Base-by-base conservation (phyloP, 2,329 filamentous ascomycete species). In the Aspergillus spinulosporus region DNA sequence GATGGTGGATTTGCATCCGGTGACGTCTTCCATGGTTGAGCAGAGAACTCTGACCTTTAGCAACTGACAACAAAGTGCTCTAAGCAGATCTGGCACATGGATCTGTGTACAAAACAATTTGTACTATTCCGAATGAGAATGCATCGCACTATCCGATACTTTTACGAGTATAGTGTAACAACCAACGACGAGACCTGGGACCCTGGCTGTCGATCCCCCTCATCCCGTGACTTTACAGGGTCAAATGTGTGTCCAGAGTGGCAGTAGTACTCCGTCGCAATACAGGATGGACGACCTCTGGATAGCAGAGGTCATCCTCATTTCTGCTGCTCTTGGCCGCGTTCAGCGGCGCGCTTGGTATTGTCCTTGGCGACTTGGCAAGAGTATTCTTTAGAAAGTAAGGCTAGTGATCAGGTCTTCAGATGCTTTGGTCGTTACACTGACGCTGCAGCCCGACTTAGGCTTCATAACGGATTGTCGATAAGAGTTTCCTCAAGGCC, bases 11-110 rank as follows among this genome's bases (percentile, higher is more conserved):
- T 26, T 15, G 21, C 21, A 21, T 21, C 21, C 21, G 11, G 32
- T 50, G 36, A 50, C 48, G 48, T 42, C 28, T 43, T 51, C 49
- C 21, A 21, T 21, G 21, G 21, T 21, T 51, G 14, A 9, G 26
- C 34, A 31, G 15, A 26, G 7, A 5, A 29, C 39, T 21, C 21
- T 21, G 21, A 21, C 21, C 21, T 21, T 46, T 32, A 31, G 14
- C 3, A 26, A 42, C 39, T n/a, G 21, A 21, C 21, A 21, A 21
- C 21, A 21, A 21, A 21, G 21, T 21, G 21, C 21, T 21, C 21
- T 21, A 21, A 42, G 39, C 9, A 42, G 15, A 21, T 42, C 39
- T 21, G 15, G 39, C 12, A 42, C 34, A 9, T 4, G 21, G 21
- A 21, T 21, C 21, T 21, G 21, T 21, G 21, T 21, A 21, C 21